Evolutionary conservation across 2,329 filamentous ascomycete genomes (phyloP).

Genomic region (Colletotrichum sp.): DNA sequence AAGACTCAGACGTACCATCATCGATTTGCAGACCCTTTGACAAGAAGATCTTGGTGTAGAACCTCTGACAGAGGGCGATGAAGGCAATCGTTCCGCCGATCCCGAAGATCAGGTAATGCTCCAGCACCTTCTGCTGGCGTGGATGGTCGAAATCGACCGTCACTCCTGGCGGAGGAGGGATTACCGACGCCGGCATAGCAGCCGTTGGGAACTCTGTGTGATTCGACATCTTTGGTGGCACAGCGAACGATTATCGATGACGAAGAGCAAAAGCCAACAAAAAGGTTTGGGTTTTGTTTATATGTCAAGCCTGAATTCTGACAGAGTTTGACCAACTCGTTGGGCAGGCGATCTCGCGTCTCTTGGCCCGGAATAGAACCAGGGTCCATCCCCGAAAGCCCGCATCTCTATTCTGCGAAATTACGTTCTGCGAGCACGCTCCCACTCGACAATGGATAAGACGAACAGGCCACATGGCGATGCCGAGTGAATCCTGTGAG

Average conservation of each 20-base stretch:
- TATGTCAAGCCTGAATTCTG: neutral
- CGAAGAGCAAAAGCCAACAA: neutral
- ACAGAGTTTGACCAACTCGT: neutral
- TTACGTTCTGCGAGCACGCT: neutral
- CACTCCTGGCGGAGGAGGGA: neutral
- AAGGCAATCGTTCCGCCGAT: constrained; percentile 21
- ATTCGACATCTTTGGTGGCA: neutral
- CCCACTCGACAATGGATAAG: neutral
- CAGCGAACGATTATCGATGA: neutral
- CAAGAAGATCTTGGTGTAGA: constrained; percentile 31
- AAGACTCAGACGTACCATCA: constrained; percentile 12
- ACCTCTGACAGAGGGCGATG: constrained; percentile 21
- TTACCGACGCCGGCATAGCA: neutral
- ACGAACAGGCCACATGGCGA: neutral
- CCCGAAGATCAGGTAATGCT: constrained; percentile 25
- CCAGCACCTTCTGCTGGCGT: constrained; percentile 17
- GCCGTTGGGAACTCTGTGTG: neutral
- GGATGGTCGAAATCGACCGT: constrained; percentile 20
- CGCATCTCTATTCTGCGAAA: neutral
- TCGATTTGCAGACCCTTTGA: constrained; percentile 24
- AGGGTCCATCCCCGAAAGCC: neutral
- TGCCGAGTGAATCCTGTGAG: neutral
- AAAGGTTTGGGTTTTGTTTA: neutral
- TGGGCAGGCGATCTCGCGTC: neutral
- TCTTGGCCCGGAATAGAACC: neutral